Evolutionary conservation across 208 protist genomes (phyloP).

Genomic region (Leptomonas pyrrhocoris): DNA sequence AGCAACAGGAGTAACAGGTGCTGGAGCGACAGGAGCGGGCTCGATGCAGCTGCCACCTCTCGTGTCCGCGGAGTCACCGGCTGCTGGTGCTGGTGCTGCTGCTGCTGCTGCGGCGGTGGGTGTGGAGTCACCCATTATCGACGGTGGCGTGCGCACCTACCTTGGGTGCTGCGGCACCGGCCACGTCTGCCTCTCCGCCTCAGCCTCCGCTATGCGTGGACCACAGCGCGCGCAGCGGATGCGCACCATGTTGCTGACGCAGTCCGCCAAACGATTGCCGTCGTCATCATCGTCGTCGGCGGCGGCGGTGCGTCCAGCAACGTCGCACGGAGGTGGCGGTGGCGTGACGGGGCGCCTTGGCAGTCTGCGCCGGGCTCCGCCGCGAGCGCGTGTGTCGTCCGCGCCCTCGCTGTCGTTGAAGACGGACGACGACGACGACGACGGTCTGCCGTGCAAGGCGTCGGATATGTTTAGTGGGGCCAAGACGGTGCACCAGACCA

Average conservation of each 20-base stretch:
- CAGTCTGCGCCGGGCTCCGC: background rate
- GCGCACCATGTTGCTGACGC: slow-evolving; percentile 14
- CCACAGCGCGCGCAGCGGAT: slow-evolving; percentile 18
- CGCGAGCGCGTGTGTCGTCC: background rate
- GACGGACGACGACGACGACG: background rate
- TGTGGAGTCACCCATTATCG: background rate
- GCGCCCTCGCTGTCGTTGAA: background rate
- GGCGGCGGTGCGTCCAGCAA: background rate
- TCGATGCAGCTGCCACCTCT: background rate
- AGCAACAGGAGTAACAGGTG: background rate
- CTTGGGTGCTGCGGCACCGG: slow-evolving; percentile 70
- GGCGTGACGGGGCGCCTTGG: background rate
- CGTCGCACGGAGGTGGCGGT: background rate
- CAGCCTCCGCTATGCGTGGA: slow-evolving; percentile 9
- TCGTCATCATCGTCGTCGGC: background rate
- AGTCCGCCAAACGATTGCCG: background rate
- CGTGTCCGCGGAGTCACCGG: background rate
- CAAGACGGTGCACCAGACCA: slow-evolving; percentile 29
- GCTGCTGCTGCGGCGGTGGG: background rate
- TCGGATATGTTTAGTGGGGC: slow-evolving; percentile 2
- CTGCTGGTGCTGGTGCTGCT: background rate
- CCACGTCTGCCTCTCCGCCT: slow-evolving; percentile 52
- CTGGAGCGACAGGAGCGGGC: background rate
- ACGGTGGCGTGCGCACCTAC: slow-evolving; percentile 31
- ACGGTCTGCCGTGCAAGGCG: background rate